A percentile compares a stretch with the other conserved stretches of the same genome.
phyloP scores from a whole-genome alignment of 202 grass and related monocot genomes.

The Elaeis oleifera region DNA sequence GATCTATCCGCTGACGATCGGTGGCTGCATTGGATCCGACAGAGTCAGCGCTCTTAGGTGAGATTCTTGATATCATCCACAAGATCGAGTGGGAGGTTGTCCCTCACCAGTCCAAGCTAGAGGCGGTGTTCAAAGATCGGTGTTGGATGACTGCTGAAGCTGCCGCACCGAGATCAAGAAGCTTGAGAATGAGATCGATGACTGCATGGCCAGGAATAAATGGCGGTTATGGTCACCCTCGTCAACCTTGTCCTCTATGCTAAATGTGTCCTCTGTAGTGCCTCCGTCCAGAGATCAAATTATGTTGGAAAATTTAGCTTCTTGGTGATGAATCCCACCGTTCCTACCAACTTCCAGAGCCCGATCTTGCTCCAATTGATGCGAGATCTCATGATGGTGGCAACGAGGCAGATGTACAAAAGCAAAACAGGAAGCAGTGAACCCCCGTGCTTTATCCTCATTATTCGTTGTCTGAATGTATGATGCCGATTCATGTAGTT shows the following conservation, averaged over 20 bases:
- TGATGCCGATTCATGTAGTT: no score
- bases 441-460: no score
- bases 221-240: conserved; percentile 59
- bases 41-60: conserved; percentile 34
- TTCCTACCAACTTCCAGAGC: conserved; percentile 74
- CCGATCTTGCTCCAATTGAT: conserved; percentile 84
- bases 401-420: conserved; percentile 54
- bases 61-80: conserved; percentile 49
- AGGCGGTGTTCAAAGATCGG: conserved; percentile 47
- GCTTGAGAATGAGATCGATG: conserved; percentile 65
- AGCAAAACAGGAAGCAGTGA: no score
- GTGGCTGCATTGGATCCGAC: conserved; percentile 7
- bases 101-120: conserved; percentile 42
- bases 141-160: conserved; percentile 39
- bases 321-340: conserved; percentile 24
- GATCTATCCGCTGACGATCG: conserved; percentile 38
- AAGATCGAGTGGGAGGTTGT: conserved; percentile 67
- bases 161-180: conserved; percentile 67
- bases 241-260: conserved; percentile 64
- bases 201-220: conserved; percentile 59
- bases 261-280: conserved; percentile 76
- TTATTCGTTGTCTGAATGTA: no score
- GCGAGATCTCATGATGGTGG: conserved; percentile 61
- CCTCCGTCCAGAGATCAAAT: conserved; percentile 34
- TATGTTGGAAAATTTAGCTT: conserved; percentile 13